Evolutionary conservation across 306 rosid genomes (phyloP).

Genomic region (Acacia melanoxylon): DNA sequence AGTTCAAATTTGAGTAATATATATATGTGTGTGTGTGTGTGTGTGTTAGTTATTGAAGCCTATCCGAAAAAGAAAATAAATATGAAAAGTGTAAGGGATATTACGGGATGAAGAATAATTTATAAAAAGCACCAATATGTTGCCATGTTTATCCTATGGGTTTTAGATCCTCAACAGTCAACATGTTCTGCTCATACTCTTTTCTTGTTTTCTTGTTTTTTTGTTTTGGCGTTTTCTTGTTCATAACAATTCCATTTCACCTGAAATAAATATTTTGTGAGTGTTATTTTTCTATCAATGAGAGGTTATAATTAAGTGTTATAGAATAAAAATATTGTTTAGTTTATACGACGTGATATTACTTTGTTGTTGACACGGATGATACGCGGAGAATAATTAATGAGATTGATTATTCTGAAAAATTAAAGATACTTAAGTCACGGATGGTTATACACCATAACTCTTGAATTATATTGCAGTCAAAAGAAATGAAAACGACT

Average conservation of each 20-base stretch:
- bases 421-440: background rate
- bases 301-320: background rate
- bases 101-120: background rate
- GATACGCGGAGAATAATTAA: slow-evolving; percentile 2
- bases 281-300: background rate
- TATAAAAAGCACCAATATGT: background rate
- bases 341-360: background rate
- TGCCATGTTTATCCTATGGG: background rate
- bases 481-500: background rate
- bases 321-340: background rate
- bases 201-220: background rate
- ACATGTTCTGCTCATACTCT: background rate
- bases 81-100: background rate
- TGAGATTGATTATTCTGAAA: background rate
- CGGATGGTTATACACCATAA: background rate
- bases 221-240: too few relatives aligned
- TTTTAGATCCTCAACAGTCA: background rate
- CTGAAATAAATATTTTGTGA: background rate
- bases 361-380: background rate
- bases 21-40: too few relatives aligned
- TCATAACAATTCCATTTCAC: background rate
- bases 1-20: background rate
- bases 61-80: background rate
- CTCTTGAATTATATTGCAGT: background rate
- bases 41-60: background rate